Base-by-base conservation (phyloP, 768 basidiomycete species). In the Lactarius evosmus region DNA sequence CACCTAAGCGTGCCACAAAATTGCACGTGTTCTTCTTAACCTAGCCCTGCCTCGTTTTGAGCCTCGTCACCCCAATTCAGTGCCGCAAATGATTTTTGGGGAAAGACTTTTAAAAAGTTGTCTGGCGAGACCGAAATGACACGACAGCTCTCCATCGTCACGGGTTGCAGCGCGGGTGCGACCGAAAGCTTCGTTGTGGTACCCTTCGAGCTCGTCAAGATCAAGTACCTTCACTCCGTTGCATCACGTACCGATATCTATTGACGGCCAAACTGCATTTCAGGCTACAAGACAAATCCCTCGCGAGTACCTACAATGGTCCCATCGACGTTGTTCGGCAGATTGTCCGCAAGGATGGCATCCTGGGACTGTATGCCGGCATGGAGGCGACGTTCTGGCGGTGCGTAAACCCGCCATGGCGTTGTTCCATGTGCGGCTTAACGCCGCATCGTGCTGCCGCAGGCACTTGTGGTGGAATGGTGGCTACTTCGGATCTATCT, bases 331-430 rank as follows among this genome's bases (percentile, higher is more conserved):
- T 96, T 17, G 83, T 99, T 19, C 87, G 82, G 68, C 86, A 92
- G 69, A 80, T 94, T 32, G 74, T 97, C 54, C 80, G 74, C 69
- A 88, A 87, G 63, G 87, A 93, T 36, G 96, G 96, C 32, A 56
- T 90, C 4, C 76, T 98, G 0, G 95, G 93, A 22, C 76, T 98
- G 29, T 98, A 98, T 72, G 85, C 85, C 27, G 95, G 97, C 38
- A 95, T 98, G 90, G 97, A 98, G 73, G 85, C 93, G 14, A 98
- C 96, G 2, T 96, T 98, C 78, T 98, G 96, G 96, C 84, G 95
- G 92, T 91, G 60, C 38, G 77, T 56, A 22, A 44, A 33, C 25
- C 32, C 17, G 52, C 32, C 49, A 27, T 30, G 16, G 17, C 4
- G 32, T 55, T 8, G 12, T 9, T 29, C 52, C 32, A 32, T 22